Base-by-base conservation (phyloP, 2,329 filamentous ascomycete genomes). In the Gnomoniopsis smithogilvyi region DNA sequence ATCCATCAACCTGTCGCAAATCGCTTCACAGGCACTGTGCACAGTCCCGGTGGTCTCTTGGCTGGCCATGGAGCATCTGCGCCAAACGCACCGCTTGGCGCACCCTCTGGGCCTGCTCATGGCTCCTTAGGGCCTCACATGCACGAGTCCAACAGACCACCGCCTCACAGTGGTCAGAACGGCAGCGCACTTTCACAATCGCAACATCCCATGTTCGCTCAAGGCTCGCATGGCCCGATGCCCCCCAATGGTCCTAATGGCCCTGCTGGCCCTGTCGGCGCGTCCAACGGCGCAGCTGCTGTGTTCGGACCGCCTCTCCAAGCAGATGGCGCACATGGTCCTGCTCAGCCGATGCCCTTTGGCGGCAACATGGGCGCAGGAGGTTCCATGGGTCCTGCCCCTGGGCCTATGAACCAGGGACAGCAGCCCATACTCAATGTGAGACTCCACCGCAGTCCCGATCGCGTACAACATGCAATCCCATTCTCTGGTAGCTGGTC, bases 1-100 rank as follows among this genome's bases (percentile, higher is more conserved):
- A 88, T 98, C 67, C 94, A 98, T 74, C 94, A 98, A 73, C 94
- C 94, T 6, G 92, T 97, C 60, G 94, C 94, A 63, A 86, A 92
- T 70, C 80, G 93, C 74, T 80, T 92, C 63, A 77, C 89, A 59
- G 89, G 87, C 64, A 89, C 91, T 54, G 96, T 97, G 58, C 94
- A 96, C 71, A 96, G 92, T 49, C 94, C 94, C 1, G 94, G 95
- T 65, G 94, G 94, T 10, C 81, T 98, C 38, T 84, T 98, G 43
- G 85, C 88, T 10, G 91, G 87, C 65, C 86, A 92, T 66, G 86
- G 87, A 54, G 81, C 83, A 36, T 82, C 82, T 36, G 76, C 79
- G 41, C 78, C 82, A 30, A 73, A 80, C 41, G 81, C 81, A 51
- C 74, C 80, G 51, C 73, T 83, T 47, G 80, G 81, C 59, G 80